phyloP scores from a whole-genome alignment of 257 asterid genomes.

The Coffea eugenioides region DNA sequence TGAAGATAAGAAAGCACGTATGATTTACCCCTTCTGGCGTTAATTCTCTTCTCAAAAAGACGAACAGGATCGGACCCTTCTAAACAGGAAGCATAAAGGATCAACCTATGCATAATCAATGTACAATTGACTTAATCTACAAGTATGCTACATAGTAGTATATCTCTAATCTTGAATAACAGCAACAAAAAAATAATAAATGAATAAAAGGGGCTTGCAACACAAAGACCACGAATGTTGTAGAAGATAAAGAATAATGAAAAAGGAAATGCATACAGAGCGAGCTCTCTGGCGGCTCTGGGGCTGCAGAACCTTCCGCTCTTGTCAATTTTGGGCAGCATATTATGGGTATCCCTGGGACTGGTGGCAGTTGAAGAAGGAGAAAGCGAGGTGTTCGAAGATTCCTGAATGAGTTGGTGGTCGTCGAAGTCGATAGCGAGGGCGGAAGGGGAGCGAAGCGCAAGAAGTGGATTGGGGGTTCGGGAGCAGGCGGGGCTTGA shows the following conservation, averaged over 20 bases:
- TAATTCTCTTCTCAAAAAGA: slow-evolving; percentile 70
- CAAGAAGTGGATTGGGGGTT: not conserved
- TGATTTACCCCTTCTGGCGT: slow-evolving; percentile 58
- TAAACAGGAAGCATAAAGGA: slow-evolving; percentile 79
- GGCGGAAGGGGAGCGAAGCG: slow-evolving; percentile 13
- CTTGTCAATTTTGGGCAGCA: slow-evolving; percentile 76
- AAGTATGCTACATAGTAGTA: not conserved
- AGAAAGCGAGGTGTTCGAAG: slow-evolving; percentile 7
- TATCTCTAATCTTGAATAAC: not conserved
- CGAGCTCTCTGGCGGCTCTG: slow-evolving; percentile 90
- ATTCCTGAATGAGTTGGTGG: slow-evolving; percentile 20
- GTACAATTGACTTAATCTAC: not conserved
- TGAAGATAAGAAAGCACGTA: not conserved
- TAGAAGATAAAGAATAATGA: not conserved
- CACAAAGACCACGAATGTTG: not conserved
- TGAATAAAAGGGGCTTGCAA: not conserved
- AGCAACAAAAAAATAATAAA: not conserved
- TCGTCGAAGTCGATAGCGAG: slow-evolving; percentile 18
- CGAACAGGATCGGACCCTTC: slow-evolving; percentile 95
- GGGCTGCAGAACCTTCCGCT: slow-evolving; percentile 90
- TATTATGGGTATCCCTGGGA: slow-evolving; percentile 14
- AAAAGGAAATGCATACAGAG: slow-evolving; percentile 40
- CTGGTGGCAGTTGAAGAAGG: slow-evolving; percentile 7
- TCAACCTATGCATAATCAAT: slow-evolving; percentile 38
- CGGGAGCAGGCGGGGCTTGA: not conserved